Base-by-base conservation (phyloP, 345 rosid genomes). In the Citrus mangshanensis region DNA sequence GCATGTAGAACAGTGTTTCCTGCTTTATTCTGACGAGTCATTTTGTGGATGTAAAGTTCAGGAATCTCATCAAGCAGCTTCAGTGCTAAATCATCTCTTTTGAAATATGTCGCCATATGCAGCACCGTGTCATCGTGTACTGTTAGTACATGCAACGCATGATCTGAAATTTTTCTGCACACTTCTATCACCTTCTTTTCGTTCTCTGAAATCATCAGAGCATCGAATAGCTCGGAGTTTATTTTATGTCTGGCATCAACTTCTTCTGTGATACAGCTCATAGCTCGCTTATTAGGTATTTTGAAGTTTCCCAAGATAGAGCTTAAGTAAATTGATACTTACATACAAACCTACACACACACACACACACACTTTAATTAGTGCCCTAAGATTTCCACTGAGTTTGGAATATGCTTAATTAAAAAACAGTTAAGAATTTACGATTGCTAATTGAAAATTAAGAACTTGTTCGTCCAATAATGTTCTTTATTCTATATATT, bases 1-100 rank as follows among this genome's bases (percentile, higher is more conserved):
- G 77, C 83, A 7, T 83, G 86, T 18, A 83, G 73, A 19, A 61
- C 72, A 7, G 78, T 77, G 68, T 73, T 73, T 14, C 82, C 85
- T 0, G 54, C 14, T 30, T 28, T 12, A 70, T 49, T 28, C 30
- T 49, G 73, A 1, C 73, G 60, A 1, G 74, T 71, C 65, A 72
- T 72, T 58, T 34, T 72, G 30, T 72, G n/a, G 4, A 34, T 28
- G 22, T 21, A 19, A 13, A 4, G 61, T 51, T 46, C 64, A 72
- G 78, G 78, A 12, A 75, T 22, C 40, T 74, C 77, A 3, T 74
- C 70, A 2, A 75, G 68, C 10, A 75, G 60, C 40, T 61, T 63
- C 18, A 62, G 6, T 22, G n/a, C 78, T 13, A 75, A 10, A 4
- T 49, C 28, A 0, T 14, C 8, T 46, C 14, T 75, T 12, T 28